Evolutionary conservation across 1,139 yeast genomes (phyloP), one percentile per base, ranked within the genome.

Genomic region (Yamadazyma conglobata): DNA sequence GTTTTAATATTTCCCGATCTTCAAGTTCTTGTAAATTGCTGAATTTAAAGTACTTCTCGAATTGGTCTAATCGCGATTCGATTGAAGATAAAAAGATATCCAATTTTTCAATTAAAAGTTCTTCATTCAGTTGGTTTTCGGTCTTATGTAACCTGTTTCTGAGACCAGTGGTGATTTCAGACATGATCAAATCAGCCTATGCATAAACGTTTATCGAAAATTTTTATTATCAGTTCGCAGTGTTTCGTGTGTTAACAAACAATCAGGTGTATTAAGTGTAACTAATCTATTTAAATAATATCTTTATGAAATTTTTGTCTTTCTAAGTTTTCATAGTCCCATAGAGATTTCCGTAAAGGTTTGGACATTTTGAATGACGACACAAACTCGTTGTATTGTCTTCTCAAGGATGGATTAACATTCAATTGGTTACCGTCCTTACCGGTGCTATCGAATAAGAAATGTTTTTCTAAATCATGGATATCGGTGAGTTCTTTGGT

Each of bases 11-110:
- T n/a, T n/a, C n/a, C n/a, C n/a, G n/a, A 13, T 34, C 37, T n/a
- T 39, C 44, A 6, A 35, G 27, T 13, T 43, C 45, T 18, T 44
- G 39, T 10, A 43, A 25, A 21, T 44, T 42, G 14, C 33, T 43
- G 28, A 64, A 49, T 37, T 61, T 58, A 44, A 77, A 72, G 42
- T 66, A 75, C 37, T 58, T 65, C 39, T 77, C 83, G 36, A 77
- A 64, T 22, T 60, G 58, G 28, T 72, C 77, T 20, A 77, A 52
- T 29, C 73, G 59, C 2, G 69, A 55, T 40, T 77, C 84, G 17
- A 77, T 64, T n/a, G 74, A 68, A 3, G 70, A 62, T 22, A 77
- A 56, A 38, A 77, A 75, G 9, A 47, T 50, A 44, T 77, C 83
- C 26, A 77, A 51, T 32, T 69, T 68, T 35, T 70, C 77, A 18